Evolutionary conservation across 805 yeast species (phyloP).

Genomic region (Monosporozyma servazzii): DNA sequence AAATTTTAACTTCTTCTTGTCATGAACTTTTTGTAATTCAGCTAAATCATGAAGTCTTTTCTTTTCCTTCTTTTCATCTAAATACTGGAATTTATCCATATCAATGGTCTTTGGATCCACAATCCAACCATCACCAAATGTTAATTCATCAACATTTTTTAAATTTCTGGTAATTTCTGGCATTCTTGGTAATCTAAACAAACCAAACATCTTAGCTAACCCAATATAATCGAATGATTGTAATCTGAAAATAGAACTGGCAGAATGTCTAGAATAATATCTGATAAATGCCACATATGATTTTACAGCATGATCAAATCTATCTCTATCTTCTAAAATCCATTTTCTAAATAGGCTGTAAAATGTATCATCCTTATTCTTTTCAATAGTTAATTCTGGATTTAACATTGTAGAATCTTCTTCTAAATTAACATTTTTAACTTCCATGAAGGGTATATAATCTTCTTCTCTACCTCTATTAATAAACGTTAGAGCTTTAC

Average conservation of each 20-base stretch:
- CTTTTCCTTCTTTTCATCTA: constrained; percentile 55
- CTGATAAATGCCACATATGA: constrained; percentile 77
- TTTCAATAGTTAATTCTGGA: background rate
- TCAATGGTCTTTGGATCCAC: constrained; percentile 44
- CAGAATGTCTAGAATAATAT: constrained; percentile 80
- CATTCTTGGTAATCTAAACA: constrained; percentile 84
- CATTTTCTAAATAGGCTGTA: constrained; percentile 35
- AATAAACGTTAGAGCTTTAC: constrained; percentile 68
- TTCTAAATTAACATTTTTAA: constrained; percentile 50
- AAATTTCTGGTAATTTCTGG: constrained; percentile 66
- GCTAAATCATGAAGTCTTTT: constrained; percentile 51
- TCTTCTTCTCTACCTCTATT: constrained; percentile 72
- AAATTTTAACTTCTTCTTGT: constrained; percentile 34
- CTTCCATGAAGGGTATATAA: constrained; percentile 69
- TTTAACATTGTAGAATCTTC: constrained; percentile 14
- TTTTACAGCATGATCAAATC: constrained; percentile 72
- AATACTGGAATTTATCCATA: constrained; percentile 57
- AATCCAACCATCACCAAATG: constrained; percentile 57
- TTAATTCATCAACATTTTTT: constrained; percentile 35
- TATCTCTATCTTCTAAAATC: constrained; percentile 63
- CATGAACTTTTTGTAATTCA: constrained; percentile 31
- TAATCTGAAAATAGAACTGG: constrained; percentile 77
- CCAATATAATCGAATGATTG: constrained; percentile 62
- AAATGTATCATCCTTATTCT: constrained; percentile 12
- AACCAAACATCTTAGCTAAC: constrained; percentile 67